phyloP scores from a whole-genome alignment of 805 yeast species.

The Torulaspora indica region DNA sequence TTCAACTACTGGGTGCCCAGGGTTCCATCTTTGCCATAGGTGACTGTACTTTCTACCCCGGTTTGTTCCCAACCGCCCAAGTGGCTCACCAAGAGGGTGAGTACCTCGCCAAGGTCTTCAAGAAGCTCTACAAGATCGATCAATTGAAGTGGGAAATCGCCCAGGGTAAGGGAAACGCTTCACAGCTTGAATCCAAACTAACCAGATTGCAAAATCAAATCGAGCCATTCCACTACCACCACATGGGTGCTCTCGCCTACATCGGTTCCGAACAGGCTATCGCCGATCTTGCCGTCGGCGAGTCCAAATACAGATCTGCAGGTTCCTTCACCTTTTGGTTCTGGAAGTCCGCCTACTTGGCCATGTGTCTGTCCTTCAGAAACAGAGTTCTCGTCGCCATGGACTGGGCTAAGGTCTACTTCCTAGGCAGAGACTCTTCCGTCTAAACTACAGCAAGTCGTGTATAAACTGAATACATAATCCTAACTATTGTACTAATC shows the following conservation, averaged over 20 bases:
- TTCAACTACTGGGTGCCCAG: constrained; percentile 75
- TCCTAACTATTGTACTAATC: constrained; percentile 1
- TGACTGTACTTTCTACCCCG: constrained; percentile 85
- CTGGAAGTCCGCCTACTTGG: constrained; percentile 92
- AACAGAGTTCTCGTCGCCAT: constrained; percentile 79
- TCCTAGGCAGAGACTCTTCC: constrained; percentile 84
- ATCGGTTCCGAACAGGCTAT: constrained; percentile 91
- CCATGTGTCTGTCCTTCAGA: constrained; percentile 86
- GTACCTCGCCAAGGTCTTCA: constrained; percentile 69
- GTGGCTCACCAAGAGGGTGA: constrained; percentile 94
- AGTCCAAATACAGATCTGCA: constrained; percentile 71
- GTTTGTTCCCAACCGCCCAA: constrained; percentile 94
- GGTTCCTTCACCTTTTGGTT: constrained; percentile 84
- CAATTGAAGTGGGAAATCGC: constrained; percentile 44
- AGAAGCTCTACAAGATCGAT: constrained; percentile 59
- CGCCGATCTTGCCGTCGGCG: constrained; percentile 80
- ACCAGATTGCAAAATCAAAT: constrained; percentile 39
- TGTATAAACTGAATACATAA: not conserved
- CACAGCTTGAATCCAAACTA: constrained; percentile 41
- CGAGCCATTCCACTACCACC: constrained; percentile 71
- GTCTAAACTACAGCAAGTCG: constrained; percentile 18
- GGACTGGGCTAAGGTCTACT: constrained; percentile 84
- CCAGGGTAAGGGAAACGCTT: constrained; percentile 39
- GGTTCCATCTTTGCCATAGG: constrained; percentile 82
- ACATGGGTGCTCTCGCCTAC: constrained; percentile 91